phyloP scores from a whole-genome alignment of 1,284 basidiomycete genomes.

The Ustanciosporium gigantosporum region DNA sequence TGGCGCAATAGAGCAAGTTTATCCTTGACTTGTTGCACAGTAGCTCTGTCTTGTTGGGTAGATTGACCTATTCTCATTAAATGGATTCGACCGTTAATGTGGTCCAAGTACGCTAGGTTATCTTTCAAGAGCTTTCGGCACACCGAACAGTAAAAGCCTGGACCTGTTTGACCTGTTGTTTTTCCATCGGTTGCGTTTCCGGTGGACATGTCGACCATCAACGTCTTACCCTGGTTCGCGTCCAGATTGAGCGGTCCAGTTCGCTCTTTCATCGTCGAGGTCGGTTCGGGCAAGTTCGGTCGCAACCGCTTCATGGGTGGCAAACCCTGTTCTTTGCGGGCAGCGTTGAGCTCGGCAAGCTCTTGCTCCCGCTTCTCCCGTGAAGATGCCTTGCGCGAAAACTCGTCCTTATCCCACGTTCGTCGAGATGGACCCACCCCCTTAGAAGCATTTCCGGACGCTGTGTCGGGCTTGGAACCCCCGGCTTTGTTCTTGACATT shows the following conservation, averaged over 20 bases:
- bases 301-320: slow-evolving; percentile 40
- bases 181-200: slow-evolving; percentile 11
- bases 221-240: slow-evolving; percentile 50
- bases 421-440: slow-evolving; percentile 53
- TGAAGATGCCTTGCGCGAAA: slow-evolving; percentile 43
- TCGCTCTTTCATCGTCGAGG: slow-evolving; percentile 47
- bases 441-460: not conserved
- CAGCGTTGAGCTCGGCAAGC: slow-evolving; percentile 44
- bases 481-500: not conserved
- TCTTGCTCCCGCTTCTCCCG: slow-evolving; percentile 51
- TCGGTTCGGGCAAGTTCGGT: slow-evolving; percentile 50
- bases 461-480: not conserved
- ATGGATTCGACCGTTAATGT: slow-evolving; percentile 91
- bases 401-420: slow-evolving; percentile 54
- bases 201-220: slow-evolving; percentile 50
- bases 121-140: slow-evolving; percentile 81
- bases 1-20: slow-evolving; percentile 80
- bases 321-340: slow-evolving; percentile 43
- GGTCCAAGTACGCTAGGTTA: slow-evolving; percentile 88
- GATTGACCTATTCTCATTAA: slow-evolving; percentile 89
- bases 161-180: slow-evolving; percentile 48
- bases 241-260: slow-evolving; percentile 46
- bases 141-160: slow-evolving; percentile 61
- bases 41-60: slow-evolving; percentile 85
- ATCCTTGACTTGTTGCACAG: slow-evolving; percentile 84